A percentile compares a stretch with the other conserved stretches of the same genome.
phyloP scores from a whole-genome alignment of 1,139 yeast genomes.

The Suhomyces bribrorum region DNA sequence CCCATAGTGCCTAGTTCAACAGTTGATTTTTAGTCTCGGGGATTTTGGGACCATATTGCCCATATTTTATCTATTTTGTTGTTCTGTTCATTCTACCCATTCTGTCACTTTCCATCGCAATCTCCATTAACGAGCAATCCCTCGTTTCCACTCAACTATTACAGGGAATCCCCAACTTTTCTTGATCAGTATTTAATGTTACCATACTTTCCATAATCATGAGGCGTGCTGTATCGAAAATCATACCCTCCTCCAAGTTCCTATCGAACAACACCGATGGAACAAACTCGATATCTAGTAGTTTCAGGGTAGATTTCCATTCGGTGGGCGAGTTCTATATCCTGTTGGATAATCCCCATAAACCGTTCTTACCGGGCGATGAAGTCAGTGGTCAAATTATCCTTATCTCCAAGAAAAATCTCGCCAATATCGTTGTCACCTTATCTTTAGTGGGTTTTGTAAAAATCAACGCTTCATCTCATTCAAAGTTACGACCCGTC shows the following conservation, averaged over 20 bases:
- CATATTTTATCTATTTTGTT: too few relatives aligned
- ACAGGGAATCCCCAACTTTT: background rate
- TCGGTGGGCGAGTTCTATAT: conserved; percentile 67
- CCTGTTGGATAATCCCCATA: conserved; percentile 70
- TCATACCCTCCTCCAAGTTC: conserved; percentile 31
- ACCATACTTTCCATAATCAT: conserved; percentile 16
- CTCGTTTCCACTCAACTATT: background rate
- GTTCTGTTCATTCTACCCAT: too few relatives aligned
- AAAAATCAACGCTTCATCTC: conserved; percentile 54
- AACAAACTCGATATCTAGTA: background rate
- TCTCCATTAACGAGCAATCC: background rate
- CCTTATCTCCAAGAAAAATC: conserved; percentile 54
- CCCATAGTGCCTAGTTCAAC: too few relatives aligned
- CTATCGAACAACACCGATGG: conserved; percentile 4
- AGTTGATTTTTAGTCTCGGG: too few relatives aligned
- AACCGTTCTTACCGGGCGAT: conserved; percentile 66
- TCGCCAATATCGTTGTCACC: conserved; percentile 54
- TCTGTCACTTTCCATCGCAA: too few relatives aligned
- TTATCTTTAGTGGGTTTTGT: conserved; percentile 58
- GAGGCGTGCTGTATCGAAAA: conserved; percentile 49
- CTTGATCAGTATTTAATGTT: conserved; percentile 1
- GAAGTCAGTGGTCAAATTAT: conserved; percentile 65
- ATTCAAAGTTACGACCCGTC: conserved; percentile 52
- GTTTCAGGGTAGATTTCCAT: conserved; percentile 35
- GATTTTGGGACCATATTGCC: too few relatives aligned